These are phyloP conservation scores for Theobroma cacao DNA, from an alignment of 345 rosid genomes.

Conservation along the genomic window DNA sequence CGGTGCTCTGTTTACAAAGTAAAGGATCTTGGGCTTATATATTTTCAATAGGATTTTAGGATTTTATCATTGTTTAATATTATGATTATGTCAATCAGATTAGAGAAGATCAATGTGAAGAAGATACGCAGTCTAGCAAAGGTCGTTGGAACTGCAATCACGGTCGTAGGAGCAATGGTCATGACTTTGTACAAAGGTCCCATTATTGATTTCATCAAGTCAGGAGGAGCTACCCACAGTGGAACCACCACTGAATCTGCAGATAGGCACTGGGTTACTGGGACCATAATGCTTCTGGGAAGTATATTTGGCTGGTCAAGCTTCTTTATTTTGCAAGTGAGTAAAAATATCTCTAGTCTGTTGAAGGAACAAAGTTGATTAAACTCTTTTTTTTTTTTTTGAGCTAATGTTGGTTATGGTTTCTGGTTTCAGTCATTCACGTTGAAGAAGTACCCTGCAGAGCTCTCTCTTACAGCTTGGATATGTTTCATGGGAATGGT, in stretches of 20 bases:
- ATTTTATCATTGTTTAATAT: neutral
- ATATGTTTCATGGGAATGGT: conserved; percentile 82
- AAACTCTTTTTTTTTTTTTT: neutral
- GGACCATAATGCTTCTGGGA: conserved; percentile 65
- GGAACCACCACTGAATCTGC: conserved; percentile 30
- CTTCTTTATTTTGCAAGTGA: conserved; percentile 81
- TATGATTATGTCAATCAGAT: conserved; percentile 33
- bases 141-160: conserved; percentile 67
- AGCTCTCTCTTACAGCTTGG: conserved; percentile 71
- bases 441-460: conserved; percentile 76
- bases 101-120: conserved; percentile 64
- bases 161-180: conserved; percentile 83
- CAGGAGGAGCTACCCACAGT: conserved; percentile 35
- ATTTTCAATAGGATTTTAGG: neutral
- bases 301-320: conserved; percentile 71
- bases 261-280: conserved; percentile 61
- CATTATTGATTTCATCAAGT: conserved; percentile 41
- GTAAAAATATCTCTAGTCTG: neutral
- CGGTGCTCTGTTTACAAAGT: neutral
- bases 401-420: neutral
- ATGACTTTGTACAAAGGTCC: conserved; percentile 97
- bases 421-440: conserved; percentile 61
- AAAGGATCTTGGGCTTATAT: neutral
- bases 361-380: neutral
- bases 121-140: conserved; percentile 67